Percentiles rank a stretch among this genome's conserved stretches.
phyloP scores from a whole-genome alignment of 1,139 yeast genomes.

The Pichia sp. region DNA sequence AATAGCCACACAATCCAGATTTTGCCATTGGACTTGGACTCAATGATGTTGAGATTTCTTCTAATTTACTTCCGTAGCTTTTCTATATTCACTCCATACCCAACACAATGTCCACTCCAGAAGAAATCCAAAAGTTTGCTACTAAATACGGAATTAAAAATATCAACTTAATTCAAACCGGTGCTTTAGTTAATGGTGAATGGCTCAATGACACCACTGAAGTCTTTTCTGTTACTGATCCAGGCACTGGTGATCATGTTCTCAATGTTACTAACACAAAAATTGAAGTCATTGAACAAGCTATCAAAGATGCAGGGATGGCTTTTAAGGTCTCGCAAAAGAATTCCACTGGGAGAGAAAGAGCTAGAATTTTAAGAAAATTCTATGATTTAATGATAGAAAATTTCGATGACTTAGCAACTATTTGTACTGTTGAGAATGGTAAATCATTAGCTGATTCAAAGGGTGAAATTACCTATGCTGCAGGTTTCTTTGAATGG shows the following conservation, averaged over 20 bases:
- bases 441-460: constrained; percentile 81
- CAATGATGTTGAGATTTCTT: background rate
- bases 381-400: constrained; percentile 59
- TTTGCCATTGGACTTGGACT: background rate
- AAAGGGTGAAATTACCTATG: constrained; percentile 67
- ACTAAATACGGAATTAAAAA: constrained; percentile 27
- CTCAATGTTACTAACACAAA: constrained; percentile 54
- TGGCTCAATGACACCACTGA: constrained; percentile 27
- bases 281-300: constrained; percentile 49
- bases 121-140: constrained; percentile 23
- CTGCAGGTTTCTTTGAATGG: constrained; percentile 84
- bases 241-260: constrained; percentile 62
- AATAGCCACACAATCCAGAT: background rate
- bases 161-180: constrained; percentile 23
- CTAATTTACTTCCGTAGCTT: background rate
- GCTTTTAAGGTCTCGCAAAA: constrained; percentile 53
- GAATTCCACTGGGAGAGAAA: constrained; percentile 57
- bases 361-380: constrained; percentile 61
- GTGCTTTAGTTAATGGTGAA: constrained; percentile 26
- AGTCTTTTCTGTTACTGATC: constrained; percentile 66
- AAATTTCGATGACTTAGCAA: constrained; percentile 71
- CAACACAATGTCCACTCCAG: constrained; percentile 23
- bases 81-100: background rate
- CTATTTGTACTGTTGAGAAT: constrained; percentile 69
- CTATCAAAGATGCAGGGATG: constrained; percentile 56